Base-by-base conservation (phyloP, 176 grass and related monocot species). In the Phoenix dactylifera region DNA sequence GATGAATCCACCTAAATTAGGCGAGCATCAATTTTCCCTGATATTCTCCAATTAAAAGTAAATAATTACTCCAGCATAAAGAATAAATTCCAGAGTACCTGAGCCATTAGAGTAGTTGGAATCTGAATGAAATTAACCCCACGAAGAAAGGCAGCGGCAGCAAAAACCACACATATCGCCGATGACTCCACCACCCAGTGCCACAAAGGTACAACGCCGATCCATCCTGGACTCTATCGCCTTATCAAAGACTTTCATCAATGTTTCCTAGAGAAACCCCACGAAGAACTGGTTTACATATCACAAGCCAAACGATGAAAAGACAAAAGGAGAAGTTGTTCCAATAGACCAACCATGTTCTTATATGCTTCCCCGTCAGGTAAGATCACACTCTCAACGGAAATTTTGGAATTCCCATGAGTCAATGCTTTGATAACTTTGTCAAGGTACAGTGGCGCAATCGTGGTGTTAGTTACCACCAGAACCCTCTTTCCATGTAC, bases 111-210 rank as follows among this genome's bases (percentile, higher is more conserved):
- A 78, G 93, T 92, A 51, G 88, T 98, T 4, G 93, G 93, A 75
- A 98, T 98, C 67, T 98, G 88, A 86, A 98, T 89, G 72, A 98
- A 92, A 82, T 98, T 98, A 80, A 98, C 93, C 15, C 93, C 93
- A 20, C 84, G 88, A 29, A 98, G 77, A 70, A 86, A 98, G 18
- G 84, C 60, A 22, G 87, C 82, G 15, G 87, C 88, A 1, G 88
- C 87, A 58, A 86, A n/a, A 98, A 22, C 85, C 88, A 2, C 94
- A 98, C 94, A 97, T 91, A 48, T 98, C 94, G 28, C 94, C 92
- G 44, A 98, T 89, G 63, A 98, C 93, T 29, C 93, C 84, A 54
- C 93, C 93, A 2, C 87, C 84, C 51, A 98, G 76, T 5, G 93
- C 88, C 28, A 98, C 81, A 48, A 92, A 98, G 22, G 93, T 98